Base-by-base conservation (phyloP, 2,329 filamentous ascomycete species). In the Orbilia blumenaviensis region DNA sequence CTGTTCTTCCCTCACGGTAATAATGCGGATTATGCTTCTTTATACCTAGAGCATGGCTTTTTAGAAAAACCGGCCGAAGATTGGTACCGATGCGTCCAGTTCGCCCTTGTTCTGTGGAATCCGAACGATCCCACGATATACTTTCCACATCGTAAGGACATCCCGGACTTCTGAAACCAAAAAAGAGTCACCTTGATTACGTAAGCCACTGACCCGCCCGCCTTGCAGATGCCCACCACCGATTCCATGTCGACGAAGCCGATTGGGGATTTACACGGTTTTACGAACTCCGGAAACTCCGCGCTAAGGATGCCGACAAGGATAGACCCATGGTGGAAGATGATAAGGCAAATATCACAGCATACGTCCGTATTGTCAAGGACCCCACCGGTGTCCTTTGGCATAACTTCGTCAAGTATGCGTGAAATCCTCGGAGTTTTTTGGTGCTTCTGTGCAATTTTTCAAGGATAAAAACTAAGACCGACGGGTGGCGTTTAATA, bases 181-280 rank as follows among this genome's bases (percentile, higher is more conserved):
- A n/a, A n/a, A n/a, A 18, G 29, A 54, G 41, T n/a, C n/a, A n/a
- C 1, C 42, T 25, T 6, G n/a, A 32, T 62, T 21, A 34, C 56
- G 62, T 50, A 72, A 18, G 12, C 32, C 8, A 72, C 56, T 67
- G 46, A 67, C 77, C 9, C 64, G 7, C n/a, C 10, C 27, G 66
- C n/a, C n/a, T n/a, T 44, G 34, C 77, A 86, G 87, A 86, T 46
- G 95, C 95, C n/a, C 93, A 94, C 80, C 95, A 99, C 82, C 91
- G 95, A 73, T 99, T 98, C 83, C 98, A 93, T 2, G 92, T 92
- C 78, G 95, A 98, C 46, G 95, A 99, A 83, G 93, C 93, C 23
- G 95, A 99, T 81, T 99, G 95, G 95, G 95, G 95, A 0, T 99
- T 99, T 83, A 99, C 95, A n/a, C 87, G 94, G 67, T 99, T 98